Evolutionary conservation across 2,329 filamentous ascomycete genomes (phyloP).

Genomic region (Dothistroma pini): DNA sequence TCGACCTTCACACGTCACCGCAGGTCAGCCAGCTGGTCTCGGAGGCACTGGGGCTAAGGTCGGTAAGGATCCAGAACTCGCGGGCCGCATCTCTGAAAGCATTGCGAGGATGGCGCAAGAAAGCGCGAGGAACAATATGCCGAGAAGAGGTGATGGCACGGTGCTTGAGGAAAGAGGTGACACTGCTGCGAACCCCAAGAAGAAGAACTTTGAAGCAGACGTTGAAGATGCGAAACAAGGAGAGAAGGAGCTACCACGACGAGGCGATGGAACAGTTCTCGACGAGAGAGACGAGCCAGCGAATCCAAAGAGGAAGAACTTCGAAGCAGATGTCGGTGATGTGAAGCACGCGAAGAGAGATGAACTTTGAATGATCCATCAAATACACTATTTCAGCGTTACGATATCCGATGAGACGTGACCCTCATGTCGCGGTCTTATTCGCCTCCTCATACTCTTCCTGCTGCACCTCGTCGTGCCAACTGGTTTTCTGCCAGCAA

Average conservation of each 20-base stretch:
- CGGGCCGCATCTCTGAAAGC: slow-evolving; percentile 36
- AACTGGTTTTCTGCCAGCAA: slow-evolving; percentile 31
- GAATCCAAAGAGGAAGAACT: slow-evolving; percentile 60
- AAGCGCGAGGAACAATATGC: slow-evolving; percentile 30
- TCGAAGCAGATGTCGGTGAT: slow-evolving; percentile 39
- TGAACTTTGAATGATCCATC: not conserved
- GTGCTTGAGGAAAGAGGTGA: slow-evolving; percentile 38
- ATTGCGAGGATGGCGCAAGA: slow-evolving; percentile 45
- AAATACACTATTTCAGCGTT: not conserved
- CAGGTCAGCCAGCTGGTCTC: slow-evolving; percentile 48
- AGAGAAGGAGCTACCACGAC: slow-evolving; percentile 25
- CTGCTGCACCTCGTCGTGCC: slow-evolving; percentile 38
- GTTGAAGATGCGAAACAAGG: slow-evolving; percentile 34
- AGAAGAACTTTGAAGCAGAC: slow-evolving; percentile 59
- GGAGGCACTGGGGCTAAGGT: slow-evolving; percentile 45
- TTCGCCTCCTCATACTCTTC: slow-evolving; percentile 37
- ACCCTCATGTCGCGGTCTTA: slow-evolving; percentile 10
- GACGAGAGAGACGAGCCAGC: slow-evolving; percentile 36
- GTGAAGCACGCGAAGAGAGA: not conserved
- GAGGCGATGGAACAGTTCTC: slow-evolving; percentile 45
- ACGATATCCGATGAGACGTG: not conserved
- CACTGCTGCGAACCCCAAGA: slow-evolving; percentile 54
- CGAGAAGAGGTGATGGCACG: slow-evolving; percentile 44
- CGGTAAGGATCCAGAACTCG: slow-evolving; percentile 30
- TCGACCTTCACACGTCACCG: slow-evolving; percentile 24